phyloP scores from a whole-genome alignment of 106 monocot species.

The Xerophyta viscosa region DNA sequence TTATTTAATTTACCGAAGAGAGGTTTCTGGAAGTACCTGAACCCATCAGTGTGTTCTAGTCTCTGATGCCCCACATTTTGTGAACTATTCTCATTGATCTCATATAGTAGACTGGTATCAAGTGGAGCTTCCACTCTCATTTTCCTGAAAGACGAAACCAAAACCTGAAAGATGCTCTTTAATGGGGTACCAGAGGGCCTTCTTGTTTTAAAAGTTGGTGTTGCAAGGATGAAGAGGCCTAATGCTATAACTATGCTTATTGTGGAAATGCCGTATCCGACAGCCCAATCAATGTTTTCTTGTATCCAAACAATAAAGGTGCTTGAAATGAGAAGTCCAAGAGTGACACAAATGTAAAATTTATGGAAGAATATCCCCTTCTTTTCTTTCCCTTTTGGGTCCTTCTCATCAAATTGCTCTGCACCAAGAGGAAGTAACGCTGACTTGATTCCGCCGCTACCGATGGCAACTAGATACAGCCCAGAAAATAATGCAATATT shows the following conservation, averaged over 20 bases:
- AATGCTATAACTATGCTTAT: constrained; percentile 8
- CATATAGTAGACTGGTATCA: constrained; percentile 10
- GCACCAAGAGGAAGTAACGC: constrained; percentile 43
- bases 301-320: constrained; percentile 20
- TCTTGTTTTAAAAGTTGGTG: not conserved
- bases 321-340: constrained; percentile 5
- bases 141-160: constrained; percentile 12
- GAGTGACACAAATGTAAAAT: constrained; percentile 8
- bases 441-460: constrained; percentile 30
- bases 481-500: constrained; percentile 20
- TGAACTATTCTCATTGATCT: not conserved
- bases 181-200: constrained; percentile 15
- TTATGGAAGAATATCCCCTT: constrained; percentile 11
- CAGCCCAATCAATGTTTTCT: constrained; percentile 13
- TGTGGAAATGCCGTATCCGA: constrained; percentile 12
- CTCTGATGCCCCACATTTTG: not conserved
- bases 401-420: constrained; percentile 34
- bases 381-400: not conserved
- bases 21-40: constrained; percentile 7
- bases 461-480: constrained; percentile 42
- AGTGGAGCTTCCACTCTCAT: constrained; percentile 6
- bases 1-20: no score
- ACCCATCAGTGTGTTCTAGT: constrained; percentile 10
- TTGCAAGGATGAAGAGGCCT: constrained; percentile 8
- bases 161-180: constrained; percentile 14